Conservation (phyloP, 2,329 filamentous ascomycete species). For the Ceratocystis cubensis region DNA sequence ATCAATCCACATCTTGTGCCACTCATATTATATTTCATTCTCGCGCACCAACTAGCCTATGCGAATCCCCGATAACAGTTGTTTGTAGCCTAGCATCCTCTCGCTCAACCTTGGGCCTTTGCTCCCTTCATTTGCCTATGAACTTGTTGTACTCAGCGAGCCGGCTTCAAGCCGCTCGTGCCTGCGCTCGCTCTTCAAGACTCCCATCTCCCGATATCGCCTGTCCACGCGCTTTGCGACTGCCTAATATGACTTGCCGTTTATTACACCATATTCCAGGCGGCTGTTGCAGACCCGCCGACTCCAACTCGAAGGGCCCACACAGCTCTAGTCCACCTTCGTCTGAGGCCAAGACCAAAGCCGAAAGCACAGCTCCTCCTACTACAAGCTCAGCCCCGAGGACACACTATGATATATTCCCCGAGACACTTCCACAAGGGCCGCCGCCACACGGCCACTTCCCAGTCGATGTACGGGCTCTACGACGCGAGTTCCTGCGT, state of each 20-base stretch:
- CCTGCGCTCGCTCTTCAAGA: slow-evolving; percentile 1
- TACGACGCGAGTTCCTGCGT: slow-evolving; percentile 75
- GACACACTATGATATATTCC: slow-evolving; percentile 83
- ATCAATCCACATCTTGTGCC: neutral
- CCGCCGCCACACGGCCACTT: slow-evolving; percentile 70
- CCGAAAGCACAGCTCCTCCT: neutral
- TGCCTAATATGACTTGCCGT: neutral
- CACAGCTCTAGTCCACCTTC: neutral
- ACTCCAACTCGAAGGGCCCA: neutral
- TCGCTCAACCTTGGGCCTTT: neutral
- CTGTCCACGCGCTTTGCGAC: neutral
- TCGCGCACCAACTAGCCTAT: neutral
- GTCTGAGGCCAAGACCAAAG: neutral
- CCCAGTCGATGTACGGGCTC: slow-evolving; percentile 52
- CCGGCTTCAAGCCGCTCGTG: slow-evolving; percentile 11
- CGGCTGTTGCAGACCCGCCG: slow-evolving; percentile 23
- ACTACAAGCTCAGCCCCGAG: slow-evolving; percentile 18
- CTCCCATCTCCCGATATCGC: neutral
- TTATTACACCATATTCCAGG: neutral
- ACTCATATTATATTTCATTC: neutral
- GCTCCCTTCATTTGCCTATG: slow-evolving; percentile 3
- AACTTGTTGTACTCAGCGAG: neutral
- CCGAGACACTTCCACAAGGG: slow-evolving; percentile 59
- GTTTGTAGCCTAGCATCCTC: neutral
- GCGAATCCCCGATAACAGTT: neutral